Base-by-base conservation (phyloP, 2,329 filamentous ascomycete species). In the Aureobasidium sp. region DNA sequence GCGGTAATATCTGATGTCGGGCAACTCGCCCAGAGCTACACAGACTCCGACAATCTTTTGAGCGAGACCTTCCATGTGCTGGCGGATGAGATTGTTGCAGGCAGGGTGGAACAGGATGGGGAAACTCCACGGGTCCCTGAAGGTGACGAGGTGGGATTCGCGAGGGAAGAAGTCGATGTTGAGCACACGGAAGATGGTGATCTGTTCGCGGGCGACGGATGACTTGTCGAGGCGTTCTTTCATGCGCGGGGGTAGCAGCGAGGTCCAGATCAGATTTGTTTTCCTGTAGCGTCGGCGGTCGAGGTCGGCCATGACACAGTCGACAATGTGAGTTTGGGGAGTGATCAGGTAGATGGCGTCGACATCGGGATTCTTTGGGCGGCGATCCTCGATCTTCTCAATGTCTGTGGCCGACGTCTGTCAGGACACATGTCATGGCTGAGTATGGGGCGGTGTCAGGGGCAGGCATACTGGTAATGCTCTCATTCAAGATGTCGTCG, bases 401-500 rank as follows among this genome's bases (percentile, higher is more conserved):
- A 99, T 93, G 75, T 96, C 92, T 95, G 74, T 60, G 9, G 25
- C 23, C 5, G 63, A 61, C n/a, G 49, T 64, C 60, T 64, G 69
- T 75, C 67, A 74, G 70, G 63, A n/a, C 29, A 45, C 15, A 23
- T 27, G 17, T 27, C 37, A 7, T 62, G 50, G 38, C 50, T 51
- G 10, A 38, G 46, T 43, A 9, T 45, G 62, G 35, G 29, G 29
- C 29, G 33, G 46, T 51, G 10, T 46, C 29, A 46, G 15, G 46
- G 60, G 59, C 33, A 51, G 31, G 68, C 86, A 72, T 81, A 96
- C 92, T 96, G 67, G 92, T 93, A 74, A 99, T 89, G 73, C 96
- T 96, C 75, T 91, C 85, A 73, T 95, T 95, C 76, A 99, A 87
- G 66, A 99, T 95, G 70, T 96, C 90, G 83, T 99, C 93, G 78